Percentiles rank a stretch among this genome's conserved stretches.
These are phyloP conservation scores for Colletotrichum tanaceti DNA, from an alignment of 2,329 filamentous ascomycete species.

Conservation along the genomic window DNA sequence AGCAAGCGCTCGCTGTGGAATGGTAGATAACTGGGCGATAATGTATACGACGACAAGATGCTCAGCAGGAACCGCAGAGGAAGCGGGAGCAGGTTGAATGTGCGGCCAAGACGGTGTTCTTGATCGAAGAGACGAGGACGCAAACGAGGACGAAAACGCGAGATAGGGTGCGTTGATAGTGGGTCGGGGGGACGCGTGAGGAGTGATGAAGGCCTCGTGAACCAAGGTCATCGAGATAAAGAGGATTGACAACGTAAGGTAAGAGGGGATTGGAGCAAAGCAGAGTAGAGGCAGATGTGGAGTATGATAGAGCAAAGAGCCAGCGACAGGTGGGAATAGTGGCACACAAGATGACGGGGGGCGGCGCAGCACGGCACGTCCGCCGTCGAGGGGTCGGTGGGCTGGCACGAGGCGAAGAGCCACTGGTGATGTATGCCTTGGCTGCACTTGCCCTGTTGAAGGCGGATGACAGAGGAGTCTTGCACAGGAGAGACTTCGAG, in stretches of 20 bases:
- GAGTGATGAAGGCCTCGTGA: conserved; percentile 19
- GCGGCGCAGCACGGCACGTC: conserved; percentile 19
- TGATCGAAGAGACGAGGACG: conserved; percentile 23
- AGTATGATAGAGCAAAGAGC: conserved; percentile 24
- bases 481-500: conserved; percentile 24
- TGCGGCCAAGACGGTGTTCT: conserved; percentile 8
- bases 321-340: conserved; percentile 38
- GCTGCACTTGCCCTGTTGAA: conserved; percentile 29
- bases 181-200: neutral
- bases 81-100: neutral
- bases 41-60: conserved; percentile 11
- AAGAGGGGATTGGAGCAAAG: conserved; percentile 19
- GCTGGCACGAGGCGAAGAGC: conserved; percentile 16
- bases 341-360: conserved; percentile 23
- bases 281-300: conserved; percentile 27
- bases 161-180: conserved; percentile 10
- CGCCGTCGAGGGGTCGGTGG: conserved; percentile 14
- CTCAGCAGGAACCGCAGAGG: conserved; percentile 22
- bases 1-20: conserved; percentile 25
- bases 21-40: conserved; percentile 10
- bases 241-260: conserved; percentile 23
- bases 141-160: conserved; percentile 6
- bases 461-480: conserved; percentile 23
- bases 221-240: conserved; percentile 29
- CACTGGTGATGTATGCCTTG: conserved; percentile 26